Percentiles rank a stretch among this genome's conserved stretches.
Evolutionary conservation across 2,329 filamentous ascomycete genomes (phyloP).

Genomic region (Drechmeria coniospora): DNA sequence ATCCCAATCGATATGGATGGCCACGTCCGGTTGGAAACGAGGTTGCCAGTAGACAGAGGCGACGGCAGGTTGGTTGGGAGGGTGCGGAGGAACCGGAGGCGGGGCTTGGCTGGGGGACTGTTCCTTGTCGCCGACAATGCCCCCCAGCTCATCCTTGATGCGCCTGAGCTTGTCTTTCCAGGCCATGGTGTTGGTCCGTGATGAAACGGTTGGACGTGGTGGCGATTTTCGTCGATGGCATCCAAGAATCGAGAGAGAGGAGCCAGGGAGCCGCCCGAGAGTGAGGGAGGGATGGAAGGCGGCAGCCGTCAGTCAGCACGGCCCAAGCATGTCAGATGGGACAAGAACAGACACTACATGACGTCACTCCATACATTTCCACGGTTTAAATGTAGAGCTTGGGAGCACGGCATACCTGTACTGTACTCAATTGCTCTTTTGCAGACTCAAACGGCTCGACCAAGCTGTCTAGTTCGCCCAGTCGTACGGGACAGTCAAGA

Average conservation of each 20-base stretch:
- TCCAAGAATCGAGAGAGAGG: not conserved
- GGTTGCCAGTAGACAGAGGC: conserved; percentile 34
- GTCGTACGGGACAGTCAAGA: too few species aligned
- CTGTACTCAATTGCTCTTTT: too few species aligned
- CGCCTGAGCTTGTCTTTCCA: conserved; percentile 23
- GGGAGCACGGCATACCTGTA: too few species aligned
- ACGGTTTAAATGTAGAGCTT: too few species aligned
- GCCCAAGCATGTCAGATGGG: too few species aligned
- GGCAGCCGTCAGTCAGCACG: not conserved
- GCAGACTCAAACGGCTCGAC: too few species aligned
- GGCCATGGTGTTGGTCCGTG: conserved; percentile 10
- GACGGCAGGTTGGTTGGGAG: conserved; percentile 6
- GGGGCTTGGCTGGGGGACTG: conserved; percentile 5
- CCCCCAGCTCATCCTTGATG: conserved; percentile 22
- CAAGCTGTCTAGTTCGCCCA: too few species aligned
- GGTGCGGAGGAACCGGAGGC: conserved; percentile 1
- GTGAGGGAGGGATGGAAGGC: too few species aligned
- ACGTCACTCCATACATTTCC: too few species aligned
- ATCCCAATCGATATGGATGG: conserved; percentile 35
- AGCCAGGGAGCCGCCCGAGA: too few species aligned
- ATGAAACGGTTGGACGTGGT: not conserved
- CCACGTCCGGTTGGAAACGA: conserved; percentile 27
- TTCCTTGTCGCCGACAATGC: conserved; percentile 11
- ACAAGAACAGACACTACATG: too few species aligned
- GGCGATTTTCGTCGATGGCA: not conserved